Base-by-base conservation (phyloP, 768 basidiomycete genomes). In the Candolleomyces eurysporus region DNA sequence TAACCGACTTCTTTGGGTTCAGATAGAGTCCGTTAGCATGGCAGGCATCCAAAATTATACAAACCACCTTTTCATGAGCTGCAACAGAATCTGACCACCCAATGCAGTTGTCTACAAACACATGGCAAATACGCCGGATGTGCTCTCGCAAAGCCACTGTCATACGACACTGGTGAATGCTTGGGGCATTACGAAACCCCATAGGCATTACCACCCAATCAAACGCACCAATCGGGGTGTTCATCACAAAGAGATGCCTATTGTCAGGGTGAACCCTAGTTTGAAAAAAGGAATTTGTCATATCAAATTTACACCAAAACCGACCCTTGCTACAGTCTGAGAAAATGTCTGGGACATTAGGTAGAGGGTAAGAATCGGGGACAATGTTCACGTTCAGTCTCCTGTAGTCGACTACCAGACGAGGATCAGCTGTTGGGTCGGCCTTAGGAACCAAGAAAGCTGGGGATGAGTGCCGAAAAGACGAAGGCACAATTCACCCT, bases 121-220 rank as follows among this genome's bases (percentile, higher is more conserved):
- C 63, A 46, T 70, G 67, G 46, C 66, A 72, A 7, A 72, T 64
- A 19, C 58, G 56, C 1, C 71, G 64, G 17, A 74, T 69, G n/a
- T 45, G 56, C 1, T 59, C n/a, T 0, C 66, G 21, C 0, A 83
- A 65, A 0, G 70, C 72, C 10, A 48, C 52, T 0, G 64, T 71
- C 0, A 77, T 67, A 0, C 66, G 61, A 0, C 64, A 59, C 45
- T 77, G 74, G 26, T 77, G 73, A 17, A 72, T 70, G 0, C 72
- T 49, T 3, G 72, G 72, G 3, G 73, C 64, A 51, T 75, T 59
- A 60, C 55, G 13, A 8, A 63, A 61, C 8, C 68, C 68, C 71
- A 58, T 68, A 8, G 65, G 79, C 78, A 82, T 81, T 0, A 80
- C 79, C 1, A 65, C 36, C 73, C 75, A 83, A 49, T 83, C 78